Evolutionary conservation across 805 yeast genomes (phyloP).

Genomic region (Wickerhamomyces alni): DNA sequence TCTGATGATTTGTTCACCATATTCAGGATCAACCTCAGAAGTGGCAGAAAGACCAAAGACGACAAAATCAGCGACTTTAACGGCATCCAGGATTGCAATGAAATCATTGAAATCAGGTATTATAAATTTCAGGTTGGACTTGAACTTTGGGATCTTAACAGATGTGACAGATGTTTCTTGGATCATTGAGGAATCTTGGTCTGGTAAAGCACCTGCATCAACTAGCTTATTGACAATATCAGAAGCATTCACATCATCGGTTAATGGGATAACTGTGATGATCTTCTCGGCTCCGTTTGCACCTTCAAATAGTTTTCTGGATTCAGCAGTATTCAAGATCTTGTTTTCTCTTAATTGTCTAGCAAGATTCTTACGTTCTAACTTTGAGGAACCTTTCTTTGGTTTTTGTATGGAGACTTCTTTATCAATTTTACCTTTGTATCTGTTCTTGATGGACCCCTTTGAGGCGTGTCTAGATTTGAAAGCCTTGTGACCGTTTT

Average conservation of each 20-base stretch:
- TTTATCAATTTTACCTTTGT: constrained; percentile 86
- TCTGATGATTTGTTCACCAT: constrained; percentile 87
- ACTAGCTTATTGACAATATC: constrained; percentile 51
- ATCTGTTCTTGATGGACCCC: constrained; percentile 72
- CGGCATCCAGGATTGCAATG: constrained; percentile 72
- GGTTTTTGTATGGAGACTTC: constrained; percentile 30
- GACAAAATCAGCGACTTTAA: constrained; percentile 84
- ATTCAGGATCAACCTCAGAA: constrained; percentile 69
- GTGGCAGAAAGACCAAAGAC: constrained; percentile 85
- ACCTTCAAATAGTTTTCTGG: constrained; percentile 75
- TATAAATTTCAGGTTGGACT: constrained; percentile 63
- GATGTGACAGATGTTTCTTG: constrained; percentile 45
- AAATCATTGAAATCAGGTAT: constrained; percentile 67
- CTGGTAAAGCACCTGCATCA: constrained; percentile 29
- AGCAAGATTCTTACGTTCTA: constrained; percentile 71
- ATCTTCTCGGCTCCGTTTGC: constrained; percentile 76
- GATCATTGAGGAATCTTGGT: constrained; percentile 27
- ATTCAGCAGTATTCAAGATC: constrained; percentile 50
- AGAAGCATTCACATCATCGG: constrained; percentile 56
- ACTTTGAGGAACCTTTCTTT: constrained; percentile 31
- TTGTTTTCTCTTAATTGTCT: constrained; percentile 75
- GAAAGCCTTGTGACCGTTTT: constrained; percentile 83
- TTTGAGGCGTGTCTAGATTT: constrained; percentile 90
- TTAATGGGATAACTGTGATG: constrained; percentile 73
- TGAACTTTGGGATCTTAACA: constrained; percentile 57